A percentile compares a stretch with the other conserved stretches of the same genome.
phyloP scores from a whole-genome alignment of 345 rosid species.

The Camelina laxa region DNA sequence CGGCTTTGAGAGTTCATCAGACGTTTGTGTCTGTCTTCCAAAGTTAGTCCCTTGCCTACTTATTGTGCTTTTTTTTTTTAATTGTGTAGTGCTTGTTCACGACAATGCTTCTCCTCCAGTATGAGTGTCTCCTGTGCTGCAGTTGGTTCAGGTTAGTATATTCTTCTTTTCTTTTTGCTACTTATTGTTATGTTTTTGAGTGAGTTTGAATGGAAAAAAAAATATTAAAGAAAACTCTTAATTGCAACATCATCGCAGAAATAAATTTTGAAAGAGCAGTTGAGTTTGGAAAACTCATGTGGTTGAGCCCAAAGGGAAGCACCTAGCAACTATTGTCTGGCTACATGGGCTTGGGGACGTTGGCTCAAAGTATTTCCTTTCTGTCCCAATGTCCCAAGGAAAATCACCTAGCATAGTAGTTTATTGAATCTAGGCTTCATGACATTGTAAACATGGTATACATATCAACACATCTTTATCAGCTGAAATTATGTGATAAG shows the following conservation, averaged over 20 bases:
- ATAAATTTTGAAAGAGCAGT: slow-evolving; percentile 61
- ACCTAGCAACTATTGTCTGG: slow-evolving; percentile 96
- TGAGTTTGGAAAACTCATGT: slow-evolving; percentile 89
- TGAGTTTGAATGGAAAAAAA: not conserved
- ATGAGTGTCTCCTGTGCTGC: slow-evolving; percentile 83
- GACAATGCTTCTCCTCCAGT: slow-evolving; percentile 31
- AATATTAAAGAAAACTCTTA: not conserved
- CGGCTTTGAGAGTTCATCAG: not conserved
- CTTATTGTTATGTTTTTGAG: slow-evolving; percentile 6
- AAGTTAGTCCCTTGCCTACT: slow-evolving; percentile 9
- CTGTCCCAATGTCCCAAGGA: not conserved
- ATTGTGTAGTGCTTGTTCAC: not conserved
- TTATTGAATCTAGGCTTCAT: too few relatives aligned
- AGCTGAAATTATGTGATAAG: too few relatives aligned
- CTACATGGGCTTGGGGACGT: slow-evolving; percentile 97
- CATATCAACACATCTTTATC: too few relatives aligned
- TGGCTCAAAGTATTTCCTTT: slow-evolving; percentile 71
- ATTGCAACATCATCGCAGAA: slow-evolving; percentile 46
- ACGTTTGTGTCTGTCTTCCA: not conserved
- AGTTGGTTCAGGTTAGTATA: slow-evolving; percentile 64
- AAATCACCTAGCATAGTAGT: too few relatives aligned
- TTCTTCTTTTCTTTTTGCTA: slow-evolving; percentile 1
- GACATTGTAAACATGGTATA: too few relatives aligned
- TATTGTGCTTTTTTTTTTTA: slow-evolving; percentile 2
- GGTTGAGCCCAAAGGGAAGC: slow-evolving; percentile 96